Percentiles rank a stretch among this genome's conserved stretches.
phyloP scores from a whole-genome alignment of 2,329 filamentous ascomycete genomes.

The Aspergillus costaricaensis region DNA sequence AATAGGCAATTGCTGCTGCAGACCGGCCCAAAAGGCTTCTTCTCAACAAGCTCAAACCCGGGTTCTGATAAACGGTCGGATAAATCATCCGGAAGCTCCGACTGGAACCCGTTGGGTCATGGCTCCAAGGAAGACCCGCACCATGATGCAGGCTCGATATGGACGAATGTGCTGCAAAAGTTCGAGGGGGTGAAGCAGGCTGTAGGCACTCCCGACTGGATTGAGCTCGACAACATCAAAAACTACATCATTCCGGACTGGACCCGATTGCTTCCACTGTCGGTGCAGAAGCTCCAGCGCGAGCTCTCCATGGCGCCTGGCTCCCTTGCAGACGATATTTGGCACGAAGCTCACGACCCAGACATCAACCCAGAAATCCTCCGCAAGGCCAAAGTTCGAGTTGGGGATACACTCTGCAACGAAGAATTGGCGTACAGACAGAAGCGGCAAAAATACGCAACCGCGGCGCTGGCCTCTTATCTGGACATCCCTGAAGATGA shows the following conservation, averaged over 20 bases:
- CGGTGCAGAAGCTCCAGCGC: slow-evolving; percentile 77
- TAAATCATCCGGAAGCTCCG: not conserved
- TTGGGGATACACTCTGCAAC: slow-evolving; percentile 76
- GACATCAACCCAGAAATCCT: slow-evolving; percentile 82
- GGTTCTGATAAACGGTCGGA: slow-evolving; percentile 17
- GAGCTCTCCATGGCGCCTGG: slow-evolving; percentile 87
- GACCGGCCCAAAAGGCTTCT: slow-evolving; percentile 25
- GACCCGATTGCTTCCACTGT: slow-evolving; percentile 73
- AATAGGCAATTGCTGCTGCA: slow-evolving; percentile 23
- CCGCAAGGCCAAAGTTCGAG: slow-evolving; percentile 76
- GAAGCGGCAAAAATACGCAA: slow-evolving; percentile 68
- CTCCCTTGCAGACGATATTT: slow-evolving; percentile 88
- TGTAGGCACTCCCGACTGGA: slow-evolving; percentile 45
- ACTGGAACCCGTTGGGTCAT: slow-evolving; percentile 10
- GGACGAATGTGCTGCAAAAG: slow-evolving; percentile 54
- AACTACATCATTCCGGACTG: slow-evolving; percentile 78
- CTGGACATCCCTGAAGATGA: slow-evolving; percentile 74
- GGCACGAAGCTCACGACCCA: slow-evolving; percentile 85
- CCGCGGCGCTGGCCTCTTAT: slow-evolving; percentile 76
- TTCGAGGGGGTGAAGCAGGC: slow-evolving; percentile 44
- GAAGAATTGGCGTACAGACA: slow-evolving; percentile 77
- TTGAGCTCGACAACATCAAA: slow-evolving; percentile 58
- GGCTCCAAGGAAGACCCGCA: slow-evolving; percentile 11
- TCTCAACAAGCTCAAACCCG: slow-evolving; percentile 25
- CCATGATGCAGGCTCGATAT: slow-evolving; percentile 41